Conservation (phyloP, 192 early-diverging fungal species). For the Backusella morwellensis region DNA sequence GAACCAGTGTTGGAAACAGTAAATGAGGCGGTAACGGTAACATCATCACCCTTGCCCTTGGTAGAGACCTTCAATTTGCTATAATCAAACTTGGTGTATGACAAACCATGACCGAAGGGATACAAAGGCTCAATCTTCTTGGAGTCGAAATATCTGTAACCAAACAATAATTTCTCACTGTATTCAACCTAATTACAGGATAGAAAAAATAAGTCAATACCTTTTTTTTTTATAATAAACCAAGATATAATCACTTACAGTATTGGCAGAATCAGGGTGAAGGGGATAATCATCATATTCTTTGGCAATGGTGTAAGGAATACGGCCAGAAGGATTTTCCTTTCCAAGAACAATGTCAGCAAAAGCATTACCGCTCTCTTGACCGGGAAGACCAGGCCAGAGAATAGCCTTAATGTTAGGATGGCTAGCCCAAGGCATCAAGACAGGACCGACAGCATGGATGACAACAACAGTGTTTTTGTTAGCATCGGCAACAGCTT, state of each 20-base stretch:
- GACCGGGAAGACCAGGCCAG: slow-evolving; percentile 58
- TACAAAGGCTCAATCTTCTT: slow-evolving; percentile 51
- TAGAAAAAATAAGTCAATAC: background rate
- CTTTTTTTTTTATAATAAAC: background rate
- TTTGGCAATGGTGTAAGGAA: slow-evolving; percentile 64
- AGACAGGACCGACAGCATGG: slow-evolving; percentile 52
- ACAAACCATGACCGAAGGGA: slow-evolving; percentile 61
- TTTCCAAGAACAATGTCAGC: slow-evolving; percentile 66
- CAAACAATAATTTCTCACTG: slow-evolving; percentile 53
- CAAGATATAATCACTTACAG: background rate
- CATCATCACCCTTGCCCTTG: background rate
- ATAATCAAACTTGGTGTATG: slow-evolving; percentile 63
- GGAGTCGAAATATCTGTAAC: slow-evolving; percentile 53
- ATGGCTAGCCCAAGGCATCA: slow-evolving; percentile 58
- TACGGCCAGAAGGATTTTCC: slow-evolving; percentile 57
- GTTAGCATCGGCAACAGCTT: slow-evolving; percentile 48
- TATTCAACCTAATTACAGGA: slow-evolving; percentile 43
- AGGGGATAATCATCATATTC: slow-evolving; percentile 41
- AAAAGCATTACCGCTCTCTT: slow-evolving; percentile 64
- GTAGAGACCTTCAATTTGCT: slow-evolving; percentile 18
- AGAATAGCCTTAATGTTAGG: slow-evolving; percentile 60
- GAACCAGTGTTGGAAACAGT: slow-evolving; percentile 31
- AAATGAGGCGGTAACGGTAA: slow-evolving; percentile 23
- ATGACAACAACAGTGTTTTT: slow-evolving; percentile 58
- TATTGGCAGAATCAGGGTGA: slow-evolving; percentile 13